A percentile compares a stretch with the other conserved stretches of the same genome.
phyloP scores from a whole-genome alignment of 2,329 filamentous ascomycete genomes.

The Tolypocladium sp. region DNA sequence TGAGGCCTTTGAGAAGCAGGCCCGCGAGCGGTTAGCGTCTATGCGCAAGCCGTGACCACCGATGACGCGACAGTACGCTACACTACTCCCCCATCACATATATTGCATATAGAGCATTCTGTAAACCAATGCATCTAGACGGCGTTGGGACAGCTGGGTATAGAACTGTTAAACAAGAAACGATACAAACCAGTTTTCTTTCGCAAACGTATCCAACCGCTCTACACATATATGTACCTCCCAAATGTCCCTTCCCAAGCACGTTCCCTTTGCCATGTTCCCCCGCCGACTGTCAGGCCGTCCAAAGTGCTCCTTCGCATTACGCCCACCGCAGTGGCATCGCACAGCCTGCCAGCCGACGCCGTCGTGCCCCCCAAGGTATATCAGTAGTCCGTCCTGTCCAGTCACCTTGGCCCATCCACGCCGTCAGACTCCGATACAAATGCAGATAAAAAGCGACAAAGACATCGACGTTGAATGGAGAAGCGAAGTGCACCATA shows the following conservation, averaged over 20 bases:
- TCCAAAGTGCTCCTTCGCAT: background rate
- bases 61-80: background rate
- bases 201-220: background rate
- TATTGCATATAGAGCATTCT: background rate
- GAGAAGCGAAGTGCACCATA: background rate
- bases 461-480: background rate
- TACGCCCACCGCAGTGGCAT: constrained; percentile 7
- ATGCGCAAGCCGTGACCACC: background rate
- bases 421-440: constrained; percentile 14
- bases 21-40: constrained; percentile 35
- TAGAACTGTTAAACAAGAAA: background rate
- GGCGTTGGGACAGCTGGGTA: background rate
- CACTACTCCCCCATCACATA: background rate
- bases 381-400: constrained; percentile 9
- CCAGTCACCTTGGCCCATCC: constrained; percentile 12
- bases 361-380: background rate
- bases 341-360: background rate
- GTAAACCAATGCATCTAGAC: background rate
- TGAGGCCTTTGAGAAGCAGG: constrained; percentile 81
- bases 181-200: background rate
- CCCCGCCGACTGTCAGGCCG: background rate
- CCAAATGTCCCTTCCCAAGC: background rate
- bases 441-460: constrained; percentile 4
- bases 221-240: background rate
- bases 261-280: background rate